phyloP scores from a whole-genome alignment of 1,139 yeast species.

The Candida tropicalis region DNA sequence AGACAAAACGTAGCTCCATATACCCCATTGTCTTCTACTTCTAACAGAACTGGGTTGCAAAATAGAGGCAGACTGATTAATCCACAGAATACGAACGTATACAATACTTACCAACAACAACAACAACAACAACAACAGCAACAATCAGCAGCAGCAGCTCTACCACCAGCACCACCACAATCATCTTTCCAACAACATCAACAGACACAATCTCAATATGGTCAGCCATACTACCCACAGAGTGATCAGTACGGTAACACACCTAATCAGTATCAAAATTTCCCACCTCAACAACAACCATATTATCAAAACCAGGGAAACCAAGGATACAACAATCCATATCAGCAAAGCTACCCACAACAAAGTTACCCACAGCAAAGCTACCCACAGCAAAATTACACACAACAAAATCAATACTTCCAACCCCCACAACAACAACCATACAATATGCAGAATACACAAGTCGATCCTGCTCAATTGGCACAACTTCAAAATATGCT shows the following conservation, averaged over 20 bases:
- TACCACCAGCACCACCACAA: background rate
- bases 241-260: conserved; percentile 2
- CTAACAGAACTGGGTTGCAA: background rate
- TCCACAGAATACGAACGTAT: conserved; percentile 10
- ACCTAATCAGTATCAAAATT: conserved; percentile 5
- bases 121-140: conserved; percentile 4
- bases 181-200: conserved; percentile 1
- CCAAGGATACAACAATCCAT: conserved; percentile 5
- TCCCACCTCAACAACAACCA: conserved; percentile 8
- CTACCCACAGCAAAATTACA: conserved; percentile 5
- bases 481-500: conserved; percentile 21
- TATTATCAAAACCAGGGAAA: conserved; percentile 2
- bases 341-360: conserved; percentile 11
- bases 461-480: conserved; percentile 20
- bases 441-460: conserved; percentile 8
- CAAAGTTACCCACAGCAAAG: conserved; percentile 8
- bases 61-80: conserved; percentile 12
- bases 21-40: conserved; percentile 11
- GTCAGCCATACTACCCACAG: conserved; percentile 16
- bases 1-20: conserved; percentile 21
- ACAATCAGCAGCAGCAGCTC: conserved; percentile 3
- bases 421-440: conserved; percentile 14
- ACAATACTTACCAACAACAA: conserved; percentile 3
- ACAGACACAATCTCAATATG: conserved; percentile 11
- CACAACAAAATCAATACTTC: conserved; percentile 9